Evolutionary conservation across 345 rosid genomes (phyloP).

Genomic region (Excoecaria cochinchinensis): DNA sequence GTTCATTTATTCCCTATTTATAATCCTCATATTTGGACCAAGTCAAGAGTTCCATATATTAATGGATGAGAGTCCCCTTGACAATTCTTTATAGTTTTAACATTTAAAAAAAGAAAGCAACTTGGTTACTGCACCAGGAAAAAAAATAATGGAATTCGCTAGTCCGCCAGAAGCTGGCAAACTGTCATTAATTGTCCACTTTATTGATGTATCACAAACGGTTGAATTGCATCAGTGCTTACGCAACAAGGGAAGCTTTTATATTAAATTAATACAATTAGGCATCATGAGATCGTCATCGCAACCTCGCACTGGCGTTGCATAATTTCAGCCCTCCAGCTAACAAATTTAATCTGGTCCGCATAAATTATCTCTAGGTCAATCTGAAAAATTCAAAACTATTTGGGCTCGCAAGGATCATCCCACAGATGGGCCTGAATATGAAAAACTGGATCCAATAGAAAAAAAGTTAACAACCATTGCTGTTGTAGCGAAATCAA

Average conservation of each 20-base stretch:
- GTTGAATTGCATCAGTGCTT: conserved; percentile 3
- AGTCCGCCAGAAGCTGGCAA: conserved; percentile 5
- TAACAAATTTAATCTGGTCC: too few species aligned
- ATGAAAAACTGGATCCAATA: too few species aligned
- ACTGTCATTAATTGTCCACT: background rate
- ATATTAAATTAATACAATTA: background rate
- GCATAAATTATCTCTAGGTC: too few species aligned
- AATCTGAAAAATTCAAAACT: too few species aligned
- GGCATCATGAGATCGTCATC: conserved; percentile 11
- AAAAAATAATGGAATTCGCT: background rate
- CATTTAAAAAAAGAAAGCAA: too few species aligned
- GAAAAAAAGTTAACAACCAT: background rate
- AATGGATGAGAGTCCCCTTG: background rate
- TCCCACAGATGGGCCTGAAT: too few species aligned
- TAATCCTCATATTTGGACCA: background rate
- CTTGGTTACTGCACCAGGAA: background rate
- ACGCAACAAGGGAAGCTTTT: background rate
- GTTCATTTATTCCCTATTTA: background rate
- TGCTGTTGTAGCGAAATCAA: background rate
- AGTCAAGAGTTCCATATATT: background rate
- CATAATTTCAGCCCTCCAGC: background rate
- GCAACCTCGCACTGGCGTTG: background rate
- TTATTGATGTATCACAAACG: too few species aligned
- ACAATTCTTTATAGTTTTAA: too few species aligned
- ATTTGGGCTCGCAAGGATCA: too few species aligned